phyloP scores from a whole-genome alignment of 2,329 filamentous ascomycete species.

The Ascocoryne sarcoides region DNA sequence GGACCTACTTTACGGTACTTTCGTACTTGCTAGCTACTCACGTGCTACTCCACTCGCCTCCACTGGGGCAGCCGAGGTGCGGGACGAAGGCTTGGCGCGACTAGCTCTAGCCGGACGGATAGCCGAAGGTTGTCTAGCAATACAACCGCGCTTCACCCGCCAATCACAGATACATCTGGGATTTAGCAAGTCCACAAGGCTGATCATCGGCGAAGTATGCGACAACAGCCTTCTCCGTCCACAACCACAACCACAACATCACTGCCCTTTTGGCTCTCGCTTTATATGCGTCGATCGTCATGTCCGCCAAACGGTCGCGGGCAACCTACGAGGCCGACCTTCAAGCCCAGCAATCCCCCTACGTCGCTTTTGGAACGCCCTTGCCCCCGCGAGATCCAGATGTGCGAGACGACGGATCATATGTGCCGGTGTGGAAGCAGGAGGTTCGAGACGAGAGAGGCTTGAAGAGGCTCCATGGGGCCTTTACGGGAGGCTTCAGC shows the following conservation, averaged over 20 bases:
- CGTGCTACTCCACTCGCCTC: too few relatives aligned
- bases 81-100: too few relatives aligned
- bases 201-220: not conserved
- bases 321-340: slow-evolving; percentile 70
- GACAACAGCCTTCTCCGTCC: not conserved
- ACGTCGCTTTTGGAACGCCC: slow-evolving; percentile 74
- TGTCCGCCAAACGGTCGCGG: slow-evolving; percentile 75
- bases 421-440: slow-evolving; percentile 95
- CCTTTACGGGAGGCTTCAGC: slow-evolving; percentile 94
- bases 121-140: too few relatives aligned
- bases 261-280: not conserved
- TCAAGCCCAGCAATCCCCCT: slow-evolving; percentile 59
- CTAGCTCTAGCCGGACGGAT: too few relatives aligned
- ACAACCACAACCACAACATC: not conserved
- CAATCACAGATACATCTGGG: not conserved
- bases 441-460: slow-evolving; percentile 91
- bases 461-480: slow-evolving; percentile 83
- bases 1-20: too few relatives aligned
- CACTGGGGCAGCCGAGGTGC: too few relatives aligned
- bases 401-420: slow-evolving; percentile 80
- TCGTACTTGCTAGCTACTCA: too few relatives aligned
- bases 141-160: not conserved
- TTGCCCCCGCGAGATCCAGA: slow-evolving; percentile 70
- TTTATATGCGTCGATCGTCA: slow-evolving; percentile 29
- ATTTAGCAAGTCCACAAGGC: not conserved